A percentile compares a stretch with the other conserved stretches of the same genome.
These are phyloP conservation scores for Nemania sp. DNA, from an alignment of 2,329 filamentous ascomycete species.

Conservation along the genomic window DNA sequence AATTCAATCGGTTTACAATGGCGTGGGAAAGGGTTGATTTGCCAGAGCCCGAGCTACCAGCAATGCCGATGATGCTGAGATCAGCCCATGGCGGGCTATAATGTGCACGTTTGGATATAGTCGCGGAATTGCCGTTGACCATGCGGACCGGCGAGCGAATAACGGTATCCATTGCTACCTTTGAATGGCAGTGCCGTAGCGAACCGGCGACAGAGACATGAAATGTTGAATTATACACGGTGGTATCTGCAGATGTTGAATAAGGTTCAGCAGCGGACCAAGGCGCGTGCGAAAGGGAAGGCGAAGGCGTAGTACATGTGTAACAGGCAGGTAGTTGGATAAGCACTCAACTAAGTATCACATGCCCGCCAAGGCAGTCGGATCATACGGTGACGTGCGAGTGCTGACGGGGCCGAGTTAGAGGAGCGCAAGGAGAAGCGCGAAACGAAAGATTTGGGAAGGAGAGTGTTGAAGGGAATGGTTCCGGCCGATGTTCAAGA, in stretches of 20 bases:
- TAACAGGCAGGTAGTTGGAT: not conserved
- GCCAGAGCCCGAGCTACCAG: conserved; percentile 90
- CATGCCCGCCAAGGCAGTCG: conserved; percentile 26
- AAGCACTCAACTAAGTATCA: conserved; percentile 10
- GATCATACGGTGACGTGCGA: conserved; percentile 12
- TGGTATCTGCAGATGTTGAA: conserved; percentile 1
- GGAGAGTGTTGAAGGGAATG: no score
- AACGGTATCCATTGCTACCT: conserved; percentile 36
- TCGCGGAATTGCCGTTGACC: conserved; percentile 42
- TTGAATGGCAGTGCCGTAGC: conserved; percentile 14
- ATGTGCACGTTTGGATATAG: conserved; percentile 64
- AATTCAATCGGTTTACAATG: conserved; percentile 84
- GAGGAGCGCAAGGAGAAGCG: conserved; percentile 1
- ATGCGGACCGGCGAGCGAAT: conserved; percentile 34
- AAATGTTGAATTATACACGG: conserved; percentile 1
- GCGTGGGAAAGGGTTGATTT: conserved; percentile 94
- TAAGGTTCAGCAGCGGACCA: conserved; percentile 2
- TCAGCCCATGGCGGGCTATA: conserved; percentile 97
- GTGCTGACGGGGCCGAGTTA: conserved; percentile 13
- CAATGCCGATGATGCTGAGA: conserved; percentile 94
- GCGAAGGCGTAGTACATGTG: not conserved
- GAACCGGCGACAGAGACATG: conserved; percentile 19
- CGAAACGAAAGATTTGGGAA: conserved; percentile 1
- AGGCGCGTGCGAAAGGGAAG: not conserved
- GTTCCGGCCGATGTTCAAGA: not conserved